These are phyloP conservation scores for Mollisia scopiformis DNA, from an alignment of 2,329 filamentous ascomycete genomes.

Conservation along the genomic window DNA sequence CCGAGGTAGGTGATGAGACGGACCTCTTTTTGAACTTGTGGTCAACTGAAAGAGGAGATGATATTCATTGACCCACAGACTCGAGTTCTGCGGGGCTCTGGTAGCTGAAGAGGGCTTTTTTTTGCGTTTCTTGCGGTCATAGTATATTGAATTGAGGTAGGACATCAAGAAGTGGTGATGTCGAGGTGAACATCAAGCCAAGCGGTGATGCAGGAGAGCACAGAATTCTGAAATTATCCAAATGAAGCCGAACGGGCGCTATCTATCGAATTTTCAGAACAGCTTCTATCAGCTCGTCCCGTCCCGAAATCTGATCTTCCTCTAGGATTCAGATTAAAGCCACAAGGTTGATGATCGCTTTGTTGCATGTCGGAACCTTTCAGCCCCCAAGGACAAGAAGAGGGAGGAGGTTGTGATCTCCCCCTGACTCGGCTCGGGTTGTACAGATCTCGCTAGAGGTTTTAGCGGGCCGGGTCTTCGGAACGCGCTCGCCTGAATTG, in stretches of 20 bases:
- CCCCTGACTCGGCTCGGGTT: background rate
- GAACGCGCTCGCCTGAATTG: background rate
- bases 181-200: background rate
- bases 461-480: background rate
- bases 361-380: conserved; percentile 26
- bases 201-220: background rate
- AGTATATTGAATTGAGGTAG: background rate
- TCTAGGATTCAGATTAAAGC: conserved; percentile 17
- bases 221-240: background rate
- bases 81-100: background rate
- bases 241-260: conserved; percentile 3
- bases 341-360: conserved; percentile 1
- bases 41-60: background rate
- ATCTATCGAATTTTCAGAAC: conserved; percentile 1
- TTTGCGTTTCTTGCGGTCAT: background rate
- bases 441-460: background rate
- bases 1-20: background rate
- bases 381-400: conserved; percentile 20
- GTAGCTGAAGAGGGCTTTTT: background rate
- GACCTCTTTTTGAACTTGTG: background rate
- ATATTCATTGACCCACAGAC: background rate
- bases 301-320: background rate
- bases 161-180: background rate
- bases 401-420: background rate
- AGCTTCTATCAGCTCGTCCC: background rate